Evolutionary conservation across 305 asterid species (phyloP).

Genomic region (Lippia alba): DNA sequence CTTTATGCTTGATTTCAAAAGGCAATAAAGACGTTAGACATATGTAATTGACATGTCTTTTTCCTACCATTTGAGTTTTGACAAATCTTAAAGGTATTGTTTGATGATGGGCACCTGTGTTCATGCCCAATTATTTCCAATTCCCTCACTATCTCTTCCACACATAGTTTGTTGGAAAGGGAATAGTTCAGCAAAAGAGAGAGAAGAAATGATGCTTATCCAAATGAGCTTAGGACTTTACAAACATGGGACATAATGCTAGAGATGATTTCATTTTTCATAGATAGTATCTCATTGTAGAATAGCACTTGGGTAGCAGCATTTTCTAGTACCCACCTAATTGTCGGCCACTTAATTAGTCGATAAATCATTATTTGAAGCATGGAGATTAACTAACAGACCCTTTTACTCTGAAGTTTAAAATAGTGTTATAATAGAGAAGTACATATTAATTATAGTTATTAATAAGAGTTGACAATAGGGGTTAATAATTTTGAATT

Average conservation of each 20-base stretch:
- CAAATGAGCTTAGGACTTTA: constrained; percentile 14
- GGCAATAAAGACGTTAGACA: not conserved
- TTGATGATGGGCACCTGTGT: constrained; percentile 21
- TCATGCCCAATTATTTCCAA: constrained; percentile 7
- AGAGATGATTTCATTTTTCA: not conserved
- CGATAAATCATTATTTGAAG: not conserved
- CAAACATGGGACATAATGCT: constrained; percentile 28
- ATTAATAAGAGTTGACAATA: too few species aligned
- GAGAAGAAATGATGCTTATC: constrained; percentile 16
- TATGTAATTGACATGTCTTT: constrained; percentile 1
- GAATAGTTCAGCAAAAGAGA: not conserved
- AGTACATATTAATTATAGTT: too few species aligned
- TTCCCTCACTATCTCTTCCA: not conserved
- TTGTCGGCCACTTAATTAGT: constrained; percentile 26
- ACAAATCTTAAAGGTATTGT: constrained; percentile 1
- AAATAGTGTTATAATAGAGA: too few species aligned
- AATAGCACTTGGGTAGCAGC: constrained; percentile 11
- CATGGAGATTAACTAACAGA: too few species aligned
- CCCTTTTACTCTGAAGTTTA: too few species aligned
- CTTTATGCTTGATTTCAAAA: constrained; percentile 22
- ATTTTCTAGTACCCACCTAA: not conserved
- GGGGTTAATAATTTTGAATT: too few species aligned
- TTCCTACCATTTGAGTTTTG: constrained; percentile 18
- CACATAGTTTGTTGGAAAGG: not conserved
- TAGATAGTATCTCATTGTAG: constrained; percentile 1